Conservation (phyloP, 176 grass and related monocot species). For the Oryza glaberrima region DNA sequence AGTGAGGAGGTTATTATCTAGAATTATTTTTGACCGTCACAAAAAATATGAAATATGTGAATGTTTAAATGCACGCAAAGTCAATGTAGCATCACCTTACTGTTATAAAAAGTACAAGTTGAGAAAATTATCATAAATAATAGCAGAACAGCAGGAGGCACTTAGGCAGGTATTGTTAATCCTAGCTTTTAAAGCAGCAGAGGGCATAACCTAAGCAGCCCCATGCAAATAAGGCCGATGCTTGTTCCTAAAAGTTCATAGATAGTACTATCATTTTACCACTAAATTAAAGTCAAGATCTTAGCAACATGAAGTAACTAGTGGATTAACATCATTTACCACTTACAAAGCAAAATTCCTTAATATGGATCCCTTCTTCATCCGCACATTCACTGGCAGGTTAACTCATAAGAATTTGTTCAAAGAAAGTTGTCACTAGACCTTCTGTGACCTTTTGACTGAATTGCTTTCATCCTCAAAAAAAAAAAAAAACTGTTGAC, state of each 20-base stretch:
- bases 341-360: conserved; percentile 19
- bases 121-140: conserved; percentile 9
- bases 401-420: conserved; percentile 17
- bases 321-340: conserved; percentile 30
- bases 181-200: conserved; percentile 26
- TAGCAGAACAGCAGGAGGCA: background rate
- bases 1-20: background rate
- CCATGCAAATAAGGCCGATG: background rate
- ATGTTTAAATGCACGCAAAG: background rate
- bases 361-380: conserved; percentile 22
- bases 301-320: conserved; percentile 14
- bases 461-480: conserved; percentile 5
- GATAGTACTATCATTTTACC: background rate
- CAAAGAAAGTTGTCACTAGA: conserved; percentile 2
- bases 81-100: background rate
- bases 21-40: background rate
- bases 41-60: background rate
- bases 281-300: conserved; percentile 20
- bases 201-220: background rate
- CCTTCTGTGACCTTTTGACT: conserved; percentile 35
- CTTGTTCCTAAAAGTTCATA: background rate
- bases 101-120: background rate
- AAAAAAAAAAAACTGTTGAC: background rate
- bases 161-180: background rate
- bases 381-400: conserved; percentile 9